phyloP scores from a whole-genome alignment of 192 early-diverging fungal genomes.

The Backusella westeae region DNA sequence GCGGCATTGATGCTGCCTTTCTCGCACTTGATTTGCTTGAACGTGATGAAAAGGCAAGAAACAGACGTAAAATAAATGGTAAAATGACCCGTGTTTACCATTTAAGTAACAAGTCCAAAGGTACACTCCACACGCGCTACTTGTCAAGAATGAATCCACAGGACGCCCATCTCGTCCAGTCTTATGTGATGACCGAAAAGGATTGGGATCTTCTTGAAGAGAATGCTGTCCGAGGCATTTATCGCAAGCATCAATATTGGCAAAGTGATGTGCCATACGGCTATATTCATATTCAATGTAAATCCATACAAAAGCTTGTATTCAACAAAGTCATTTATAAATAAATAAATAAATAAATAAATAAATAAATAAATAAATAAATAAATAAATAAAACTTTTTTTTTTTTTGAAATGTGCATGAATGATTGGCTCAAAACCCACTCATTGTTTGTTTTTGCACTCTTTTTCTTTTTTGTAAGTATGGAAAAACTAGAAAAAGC shows the following conservation, averaged over 20 bases:
- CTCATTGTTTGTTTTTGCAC: neutral
- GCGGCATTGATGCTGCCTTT: neutral
- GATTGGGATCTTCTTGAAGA: neutral
- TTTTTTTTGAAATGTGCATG: too few species aligned
- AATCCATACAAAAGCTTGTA: neutral
- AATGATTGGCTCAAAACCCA: neutral
- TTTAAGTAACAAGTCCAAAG: neutral
- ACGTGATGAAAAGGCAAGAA: neutral
- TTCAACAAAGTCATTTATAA: neutral
- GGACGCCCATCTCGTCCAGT: neutral
- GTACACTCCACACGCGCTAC: neutral
- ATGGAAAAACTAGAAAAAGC: neutral
- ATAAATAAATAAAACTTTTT: too few species aligned
- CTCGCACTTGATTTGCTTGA: neutral
- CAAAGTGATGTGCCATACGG: neutral
- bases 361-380: too few species aligned
- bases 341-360: too few species aligned
- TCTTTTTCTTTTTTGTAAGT: neutral
- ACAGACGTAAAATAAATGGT: neutral
- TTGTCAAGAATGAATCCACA: neutral
- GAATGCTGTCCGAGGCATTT: neutral
- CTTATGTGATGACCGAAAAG: neutral
- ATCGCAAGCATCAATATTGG: neutral
- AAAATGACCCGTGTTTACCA: neutral
- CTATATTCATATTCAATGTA: neutral